Conservation (phyloP, 2,329 filamentous ascomycete species). For the Phaeomoniella chlamydospora region DNA sequence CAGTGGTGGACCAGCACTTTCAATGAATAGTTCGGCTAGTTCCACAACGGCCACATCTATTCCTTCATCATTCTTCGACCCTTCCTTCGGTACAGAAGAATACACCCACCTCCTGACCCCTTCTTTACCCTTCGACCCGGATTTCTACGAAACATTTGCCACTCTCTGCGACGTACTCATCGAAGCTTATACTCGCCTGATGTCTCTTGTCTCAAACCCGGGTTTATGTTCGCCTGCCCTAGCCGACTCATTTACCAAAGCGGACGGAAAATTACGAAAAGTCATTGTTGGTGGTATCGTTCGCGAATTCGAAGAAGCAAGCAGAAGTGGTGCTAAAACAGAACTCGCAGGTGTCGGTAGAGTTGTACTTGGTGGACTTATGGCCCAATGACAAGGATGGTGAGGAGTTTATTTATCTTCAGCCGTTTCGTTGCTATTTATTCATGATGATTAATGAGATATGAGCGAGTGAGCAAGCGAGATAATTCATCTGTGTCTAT, state of each 20-base stretch:
- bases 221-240: conserved; percentile 55
- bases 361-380: conserved; percentile 74
- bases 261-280: conserved; percentile 73
- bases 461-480: no score
- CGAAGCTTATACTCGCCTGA: conserved; percentile 72
- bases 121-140: conserved; percentile 82
- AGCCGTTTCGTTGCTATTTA: no score
- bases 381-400: conserved; percentile 30
- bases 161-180: conserved; percentile 92
- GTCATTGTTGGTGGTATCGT: conserved; percentile 76
- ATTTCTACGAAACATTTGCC: conserved; percentile 93
- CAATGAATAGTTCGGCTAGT: conserved; percentile 22
- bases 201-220: conserved; percentile 61
- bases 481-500: no score
- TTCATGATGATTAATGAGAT: no score
- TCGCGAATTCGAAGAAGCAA: conserved; percentile 85
- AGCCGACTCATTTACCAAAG: conserved; percentile 79
- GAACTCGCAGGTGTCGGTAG: conserved; percentile 79
- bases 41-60: conserved; percentile 18
- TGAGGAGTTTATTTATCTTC: no score
- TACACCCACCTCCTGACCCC: conserved; percentile 86
- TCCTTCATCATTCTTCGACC: conserved; percentile 41
- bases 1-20: conserved; percentile 29
- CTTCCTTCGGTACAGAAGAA: conserved; percentile 46
- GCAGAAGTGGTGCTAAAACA: conserved; percentile 57